phyloP scores from a whole-genome alignment of 2,329 filamentous ascomycete genomes.

The Aciculosporium take region DNA sequence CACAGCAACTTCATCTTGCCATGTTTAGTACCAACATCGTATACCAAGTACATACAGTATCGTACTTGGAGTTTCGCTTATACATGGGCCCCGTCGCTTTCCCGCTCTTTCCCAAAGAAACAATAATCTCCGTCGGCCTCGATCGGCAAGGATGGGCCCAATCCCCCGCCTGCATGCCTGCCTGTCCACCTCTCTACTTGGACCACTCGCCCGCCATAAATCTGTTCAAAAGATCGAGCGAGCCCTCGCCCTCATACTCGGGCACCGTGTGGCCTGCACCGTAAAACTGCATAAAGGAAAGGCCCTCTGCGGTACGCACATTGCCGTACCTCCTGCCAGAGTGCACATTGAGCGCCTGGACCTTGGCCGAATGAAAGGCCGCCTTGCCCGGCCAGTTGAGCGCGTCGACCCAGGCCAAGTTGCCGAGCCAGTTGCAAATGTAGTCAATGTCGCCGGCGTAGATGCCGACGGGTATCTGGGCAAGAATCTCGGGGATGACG shows the following conservation, averaged over 20 bases:
- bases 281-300: constrained; percentile 82
- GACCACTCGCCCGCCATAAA: constrained; percentile 43
- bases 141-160: too few relatives aligned
- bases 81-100: too few relatives aligned
- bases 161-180: not conserved
- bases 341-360: constrained; percentile 52
- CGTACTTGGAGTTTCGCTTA: too few relatives aligned
- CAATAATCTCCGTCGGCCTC: too few relatives aligned
- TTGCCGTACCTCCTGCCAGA: constrained; percentile 42
- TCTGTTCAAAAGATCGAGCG: constrained; percentile 84
- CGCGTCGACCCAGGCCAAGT: constrained; percentile 83
- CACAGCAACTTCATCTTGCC: too few relatives aligned
- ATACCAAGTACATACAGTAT: too few relatives aligned
- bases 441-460: constrained; percentile 82
- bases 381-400: constrained; percentile 87
- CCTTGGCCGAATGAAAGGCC: constrained; percentile 56
- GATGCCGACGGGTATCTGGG: constrained; percentile 86
- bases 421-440: constrained; percentile 97
- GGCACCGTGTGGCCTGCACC: constrained; percentile 93
- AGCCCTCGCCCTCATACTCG: constrained; percentile 79
- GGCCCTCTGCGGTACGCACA: constrained; percentile 81
- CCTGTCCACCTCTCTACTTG: not conserved
- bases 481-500: constrained; percentile 68
- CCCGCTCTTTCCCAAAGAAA: too few relatives aligned
- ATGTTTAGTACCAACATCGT: too few relatives aligned